A percentile compares a stretch with the other conserved stretches of the same genome.
These are phyloP conservation scores for Solanum infundibuliforme DNA, from an alignment of 257 asterid species.

Conservation along the genomic window DNA sequence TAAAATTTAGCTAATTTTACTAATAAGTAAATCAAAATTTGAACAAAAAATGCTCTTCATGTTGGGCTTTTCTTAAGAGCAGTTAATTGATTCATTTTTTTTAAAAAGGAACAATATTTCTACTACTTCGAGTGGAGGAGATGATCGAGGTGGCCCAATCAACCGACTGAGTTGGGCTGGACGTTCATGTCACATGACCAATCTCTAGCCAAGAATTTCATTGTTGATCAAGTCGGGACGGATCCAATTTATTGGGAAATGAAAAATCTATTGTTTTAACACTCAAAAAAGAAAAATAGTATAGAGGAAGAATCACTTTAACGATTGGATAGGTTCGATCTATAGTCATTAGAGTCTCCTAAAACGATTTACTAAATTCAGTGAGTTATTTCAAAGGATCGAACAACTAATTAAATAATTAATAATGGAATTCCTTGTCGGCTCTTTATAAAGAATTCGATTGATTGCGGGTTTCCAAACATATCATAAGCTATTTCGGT, in stretches of 20 bases:
- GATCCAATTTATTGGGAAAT: not conserved
- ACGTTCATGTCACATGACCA: not conserved
- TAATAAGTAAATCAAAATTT: not conserved
- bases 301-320: not conserved
- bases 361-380: not conserved
- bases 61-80: not conserved
- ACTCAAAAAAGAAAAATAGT: not conserved
- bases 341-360: not conserved
- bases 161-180: not conserved
- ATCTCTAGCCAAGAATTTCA: not conserved
- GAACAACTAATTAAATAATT: not conserved
- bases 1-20: not conserved
- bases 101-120: not conserved
- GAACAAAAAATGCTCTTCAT: not conserved
- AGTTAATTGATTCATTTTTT: not conserved
- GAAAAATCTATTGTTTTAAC: not conserved
- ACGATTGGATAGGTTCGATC: not conserved
- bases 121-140: not conserved
- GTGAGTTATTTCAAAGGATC: not conserved
- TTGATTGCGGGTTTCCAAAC: not conserved
- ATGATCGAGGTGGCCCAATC: not conserved
- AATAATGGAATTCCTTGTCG: not conserved
- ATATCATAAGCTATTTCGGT: accelerated
- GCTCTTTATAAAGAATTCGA: accelerated
- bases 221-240: not conserved